Evolutionary conservation across 306 rosid species (phyloP), one percentile per base, ranked within the genome.

Genomic region (Oemleria cerasiformis): DNA sequence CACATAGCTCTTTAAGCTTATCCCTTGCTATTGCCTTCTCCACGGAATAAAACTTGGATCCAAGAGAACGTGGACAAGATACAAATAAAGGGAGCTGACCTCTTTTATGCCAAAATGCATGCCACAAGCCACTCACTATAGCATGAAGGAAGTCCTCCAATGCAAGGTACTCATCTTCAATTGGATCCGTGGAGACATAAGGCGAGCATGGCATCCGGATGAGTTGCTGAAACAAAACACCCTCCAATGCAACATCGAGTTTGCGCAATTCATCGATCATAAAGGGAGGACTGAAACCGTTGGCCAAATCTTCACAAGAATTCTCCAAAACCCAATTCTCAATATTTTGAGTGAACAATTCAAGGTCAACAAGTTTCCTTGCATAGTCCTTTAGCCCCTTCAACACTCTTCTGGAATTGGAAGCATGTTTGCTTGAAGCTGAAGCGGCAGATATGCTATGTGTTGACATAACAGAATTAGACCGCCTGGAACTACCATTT

Each of bases 241-340:
- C 96, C 75, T 92, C 98, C 65, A 92, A 70, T 43, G 98, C 98
- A 48, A 92, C 58, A 78, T 92, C 96, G n/a, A 92, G 90, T 81
- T 90, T 84, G 68, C 81, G 86, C 82, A 92, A 75, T 73, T 92
- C 98, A 40, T 86, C 95, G 7, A 81, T 81, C 15, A 85, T 68
- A 59, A 90, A 92, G 21, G 92, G 96, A 53, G 96, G 75, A 54
- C 74, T 73, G 73, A 88, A 92, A 41, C 83, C 82, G 56, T 81
- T 79, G 11, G 68, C 80, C 40, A 86, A 83, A 83, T 81, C 88
- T 62, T 68, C 75, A 64, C 78, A 73, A 58, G 79, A 75, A 81
- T 85, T 90, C 77, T 87, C 93, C 79, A 73, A 51, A 75, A 90
- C 88, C 98, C 98, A 92, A 23, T 85, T 88, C 77, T 84, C 90